A percentile compares a stretch with the other conserved stretches of the same genome.
Evolutionary conservation across 257 asterid species (phyloP).

Genomic region (Nicotiana sylvestris): DNA sequence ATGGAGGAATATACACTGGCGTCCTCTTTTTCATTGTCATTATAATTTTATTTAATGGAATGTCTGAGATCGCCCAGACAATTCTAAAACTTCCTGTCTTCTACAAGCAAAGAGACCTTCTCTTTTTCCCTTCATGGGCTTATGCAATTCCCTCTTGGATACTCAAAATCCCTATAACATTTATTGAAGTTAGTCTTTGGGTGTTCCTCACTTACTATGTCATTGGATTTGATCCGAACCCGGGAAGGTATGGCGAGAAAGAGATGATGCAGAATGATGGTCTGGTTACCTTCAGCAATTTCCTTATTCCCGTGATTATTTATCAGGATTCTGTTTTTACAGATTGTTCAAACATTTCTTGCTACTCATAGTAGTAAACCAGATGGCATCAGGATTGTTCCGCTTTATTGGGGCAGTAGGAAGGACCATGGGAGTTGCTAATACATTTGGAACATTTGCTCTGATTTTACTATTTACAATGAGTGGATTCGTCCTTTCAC

Average conservation of each 20-base stretch:
- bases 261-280: not conserved
- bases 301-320: not conserved
- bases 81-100: conserved; percentile 61
- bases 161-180: conserved; percentile 48
- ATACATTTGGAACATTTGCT: conserved; percentile 56
- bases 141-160: conserved; percentile 61
- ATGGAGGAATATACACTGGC: conserved; percentile 51
- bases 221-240: conserved; percentile 66
- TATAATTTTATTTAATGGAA: conserved; percentile 53
- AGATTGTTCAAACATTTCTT: conserved; percentile 54
- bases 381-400: conserved; percentile 50
- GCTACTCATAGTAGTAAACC: conserved; percentile 36
- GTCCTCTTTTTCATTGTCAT: conserved; percentile 43
- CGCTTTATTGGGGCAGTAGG: conserved; percentile 58
- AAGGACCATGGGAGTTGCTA: conserved; percentile 56
- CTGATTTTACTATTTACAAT: conserved; percentile 52
- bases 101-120: conserved; percentile 59
- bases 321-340: conserved; percentile 6
- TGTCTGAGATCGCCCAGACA: conserved; percentile 50
- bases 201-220: conserved; percentile 53
- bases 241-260: conserved; percentile 36
- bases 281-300: not conserved
- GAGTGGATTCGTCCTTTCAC: conserved; percentile 60
- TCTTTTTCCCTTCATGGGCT: conserved; percentile 61
- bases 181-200: conserved; percentile 53